Percentiles rank a stretch among this genome's conserved stretches.
phyloP scores from a whole-genome alignment of 2,329 filamentous ascomycete genomes.

The Purpureocillium takamizusanense region DNA sequence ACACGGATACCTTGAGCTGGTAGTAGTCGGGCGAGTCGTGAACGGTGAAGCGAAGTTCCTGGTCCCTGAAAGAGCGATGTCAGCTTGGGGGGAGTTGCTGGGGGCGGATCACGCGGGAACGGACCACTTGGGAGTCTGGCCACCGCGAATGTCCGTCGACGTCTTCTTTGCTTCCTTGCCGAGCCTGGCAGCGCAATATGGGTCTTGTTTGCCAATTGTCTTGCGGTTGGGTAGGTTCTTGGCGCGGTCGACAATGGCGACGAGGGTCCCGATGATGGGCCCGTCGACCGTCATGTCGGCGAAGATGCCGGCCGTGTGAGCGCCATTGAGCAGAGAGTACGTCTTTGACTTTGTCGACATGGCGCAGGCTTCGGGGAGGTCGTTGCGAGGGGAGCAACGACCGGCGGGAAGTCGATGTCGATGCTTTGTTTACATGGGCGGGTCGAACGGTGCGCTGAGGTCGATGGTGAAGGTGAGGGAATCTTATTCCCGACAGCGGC shows the following conservation, averaged over 20 bases:
- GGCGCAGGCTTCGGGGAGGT: slow-evolving; percentile 8
- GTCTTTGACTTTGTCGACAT: slow-evolving; percentile 47
- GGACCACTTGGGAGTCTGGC: slow-evolving; percentile 93
- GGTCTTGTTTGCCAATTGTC: slow-evolving; percentile 97
- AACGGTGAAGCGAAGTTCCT: slow-evolving; percentile 91
- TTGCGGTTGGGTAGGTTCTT: slow-evolving; percentile 96
- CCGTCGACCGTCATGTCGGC: slow-evolving; percentile 91
- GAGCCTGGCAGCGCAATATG: slow-evolving; percentile 86
- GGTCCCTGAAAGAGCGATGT: slow-evolving; percentile 57
- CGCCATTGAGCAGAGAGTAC: slow-evolving; percentile 45
- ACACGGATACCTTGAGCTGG: slow-evolving; percentile 88
- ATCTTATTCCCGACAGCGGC: not conserved
- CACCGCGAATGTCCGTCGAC: slow-evolving; percentile 83
- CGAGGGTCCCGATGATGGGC: slow-evolving; percentile 84
- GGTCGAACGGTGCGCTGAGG: not conserved
- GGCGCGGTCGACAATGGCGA: slow-evolving; percentile 84
- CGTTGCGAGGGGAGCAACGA: not conserved
- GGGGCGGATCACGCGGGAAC: slow-evolving; percentile 5
- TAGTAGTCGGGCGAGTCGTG: slow-evolving; percentile 96
- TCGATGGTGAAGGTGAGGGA: not conserved
- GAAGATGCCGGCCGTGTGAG: slow-evolving; percentile 87
- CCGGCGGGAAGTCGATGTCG: not conserved
- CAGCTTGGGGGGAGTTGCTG: not conserved
- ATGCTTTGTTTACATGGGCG: slow-evolving; percentile 9
- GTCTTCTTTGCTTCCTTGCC: slow-evolving; percentile 98